Percentiles rank a stretch among this genome's conserved stretches.
phyloP scores from a whole-genome alignment of 2,329 filamentous ascomycete genomes.

The Cytospora chrysosperma region DNA sequence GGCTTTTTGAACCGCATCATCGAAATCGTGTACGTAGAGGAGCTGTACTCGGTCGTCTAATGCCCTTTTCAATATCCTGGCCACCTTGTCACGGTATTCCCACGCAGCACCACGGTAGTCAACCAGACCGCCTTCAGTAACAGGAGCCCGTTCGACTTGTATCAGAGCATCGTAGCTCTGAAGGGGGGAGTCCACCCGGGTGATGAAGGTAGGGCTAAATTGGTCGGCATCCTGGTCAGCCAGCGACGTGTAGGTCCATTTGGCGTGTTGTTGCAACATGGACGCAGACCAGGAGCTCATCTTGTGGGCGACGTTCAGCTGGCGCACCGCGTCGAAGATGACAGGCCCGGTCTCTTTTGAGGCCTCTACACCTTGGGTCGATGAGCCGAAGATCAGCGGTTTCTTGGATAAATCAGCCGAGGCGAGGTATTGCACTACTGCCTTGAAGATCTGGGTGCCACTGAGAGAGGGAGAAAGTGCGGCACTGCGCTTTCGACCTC shows the following conservation, averaged over 20 bases:
- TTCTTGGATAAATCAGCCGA: slow-evolving; percentile 69
- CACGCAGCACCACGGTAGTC: slow-evolving; percentile 44
- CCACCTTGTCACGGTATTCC: slow-evolving; percentile 56
- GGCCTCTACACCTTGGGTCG: slow-evolving; percentile 40
- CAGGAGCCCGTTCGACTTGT: slow-evolving; percentile 29
- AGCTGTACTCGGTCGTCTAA: slow-evolving; percentile 72
- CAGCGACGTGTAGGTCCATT: slow-evolving; percentile 70
- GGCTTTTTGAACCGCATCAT: slow-evolving; percentile 27
- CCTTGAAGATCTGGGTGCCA: slow-evolving; percentile 93
- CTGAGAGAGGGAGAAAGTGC: slow-evolving; percentile 78
- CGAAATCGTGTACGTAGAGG: slow-evolving; percentile 51
- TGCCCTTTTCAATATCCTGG: slow-evolving; percentile 66
- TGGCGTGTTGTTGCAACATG: slow-evolving; percentile 71
- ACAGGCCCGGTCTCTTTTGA: slow-evolving; percentile 58
- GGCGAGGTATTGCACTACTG: slow-evolving; percentile 82
- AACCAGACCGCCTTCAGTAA: slow-evolving; percentile 19
- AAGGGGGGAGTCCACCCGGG: slow-evolving; percentile 52
- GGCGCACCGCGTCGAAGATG: slow-evolving; percentile 72
- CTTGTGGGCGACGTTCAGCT: slow-evolving; percentile 84
- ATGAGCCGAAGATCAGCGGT: slow-evolving; percentile 55
- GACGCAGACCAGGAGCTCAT: slow-evolving; percentile 84
- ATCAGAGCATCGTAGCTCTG: slow-evolving; percentile 56
- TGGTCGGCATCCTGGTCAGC: slow-evolving; percentile 73
- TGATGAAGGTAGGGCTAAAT: slow-evolving; percentile 82
- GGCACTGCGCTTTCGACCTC: slow-evolving; percentile 68